Base-by-base conservation (phyloP, 2,329 filamentous ascomycete species). In the Fusarium sublunatum region DNA sequence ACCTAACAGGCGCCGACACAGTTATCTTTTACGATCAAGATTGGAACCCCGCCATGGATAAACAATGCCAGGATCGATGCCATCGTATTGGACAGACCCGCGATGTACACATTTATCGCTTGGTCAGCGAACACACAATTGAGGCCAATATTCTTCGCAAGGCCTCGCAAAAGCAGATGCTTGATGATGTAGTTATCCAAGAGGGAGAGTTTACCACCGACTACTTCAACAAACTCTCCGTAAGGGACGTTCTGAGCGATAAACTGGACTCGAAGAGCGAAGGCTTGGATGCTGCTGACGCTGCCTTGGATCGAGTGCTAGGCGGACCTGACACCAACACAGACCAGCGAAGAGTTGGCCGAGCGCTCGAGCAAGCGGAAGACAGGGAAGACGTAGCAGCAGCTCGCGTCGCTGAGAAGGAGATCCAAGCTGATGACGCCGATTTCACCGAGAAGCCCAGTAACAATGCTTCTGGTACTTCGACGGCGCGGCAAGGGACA, bases 41-140 rank as follows among this genome's bases (percentile, higher is more conserved):
- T 75, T 99, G 96, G 96, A 99, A 99, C 71, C 95, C 95, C 0
- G 95, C 96, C 47, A 99, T 99, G 95, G 95, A 99, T 80, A 97
- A 97, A 77, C 95, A 99, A 77, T 99, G 95, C 72, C 96, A 99
- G 78, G 96, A 99, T 75, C 88, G 95, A 70, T 96, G 92, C 71
- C 95, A 99, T 78, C 92, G 95, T 66, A 99, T 99, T 67, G 95
- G 95, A 2, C 95, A 99, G 76, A 98, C 95, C 1, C 89, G 95
- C 28, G 95, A 99, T 74, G 95, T 99, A 29, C 94, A 98, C 75
- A 98, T 99, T 57, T 99, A 98, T 79, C 92, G 94, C 2, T 88
- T 98, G 19, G 88, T 96, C 8, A 95, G 92, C 10, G 90, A 97
- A 72, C 90, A 96, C 72, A 99, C 95, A 0, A 98, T 99, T 58